Base-by-base conservation (phyloP, 257 asterid genomes). In the Solanum pennellii region DNA sequence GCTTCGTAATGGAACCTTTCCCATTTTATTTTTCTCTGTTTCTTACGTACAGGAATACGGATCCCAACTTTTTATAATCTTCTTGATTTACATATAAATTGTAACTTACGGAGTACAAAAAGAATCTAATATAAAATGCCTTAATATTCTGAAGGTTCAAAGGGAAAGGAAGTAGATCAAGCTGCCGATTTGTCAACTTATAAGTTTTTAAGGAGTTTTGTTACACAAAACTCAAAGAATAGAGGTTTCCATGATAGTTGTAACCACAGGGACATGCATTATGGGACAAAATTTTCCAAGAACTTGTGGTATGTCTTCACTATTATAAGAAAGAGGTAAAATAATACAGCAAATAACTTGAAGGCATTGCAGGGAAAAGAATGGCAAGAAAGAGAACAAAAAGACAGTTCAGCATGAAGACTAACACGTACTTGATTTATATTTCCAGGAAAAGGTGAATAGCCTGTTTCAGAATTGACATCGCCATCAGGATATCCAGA, bases 391-490 rank as follows among this genome's bases (percentile, higher is more conserved):
- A n/a, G 73, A 25, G 33, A 20, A 76, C 60, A 85, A 89, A 39
- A 73, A 84, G 39, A 42, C 3, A 15, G 16, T 23, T 41, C 59
- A 41, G 83, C 62, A 85, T 87, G 80, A 88, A 47, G 29, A 86
- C 86, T 42, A 75, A 76, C 6, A 89, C 69, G 71, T 94, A 97
- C 99, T 91, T 97, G 99, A 93, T 97, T 97, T 91, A 97, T 97
- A 92, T 97, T 97, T 89, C 99, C 99, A 68, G 99, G 99, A 92
- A 93, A 97, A 85, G 99, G 99, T 89, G 99, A 97, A 90, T 93
- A 97, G 90, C 99, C 99, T 41, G 96, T 94, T 89, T 95, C 99
- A 88, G 91, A 89, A 91, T 97, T 97, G 91, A 89, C 98, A 93
- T 97, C 99, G 31, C 99, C 99, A 56, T 97, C 98, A 7, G 99